A percentile compares a stretch with the other conserved stretches of the same genome.
Conservation (phyloP, 345 rosid species). For the Moricandia arvensis region DNA sequence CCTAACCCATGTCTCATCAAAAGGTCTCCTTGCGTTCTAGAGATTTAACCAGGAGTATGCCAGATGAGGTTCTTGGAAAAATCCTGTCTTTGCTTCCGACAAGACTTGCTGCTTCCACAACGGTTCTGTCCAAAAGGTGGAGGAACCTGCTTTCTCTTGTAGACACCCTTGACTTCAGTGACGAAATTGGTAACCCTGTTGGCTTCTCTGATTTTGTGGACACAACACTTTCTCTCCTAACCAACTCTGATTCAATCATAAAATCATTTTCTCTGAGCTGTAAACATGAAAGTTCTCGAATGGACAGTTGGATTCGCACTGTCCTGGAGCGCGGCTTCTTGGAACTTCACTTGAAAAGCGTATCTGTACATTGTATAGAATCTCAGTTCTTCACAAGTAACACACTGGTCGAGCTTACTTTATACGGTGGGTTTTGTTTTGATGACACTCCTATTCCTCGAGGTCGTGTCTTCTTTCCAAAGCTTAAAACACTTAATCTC, state of each 20-base stretch:
- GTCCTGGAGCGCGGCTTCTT: background rate
- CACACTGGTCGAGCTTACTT: background rate
- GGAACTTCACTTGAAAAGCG: background rate
- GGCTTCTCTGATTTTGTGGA: background rate
- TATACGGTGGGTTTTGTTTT: background rate
- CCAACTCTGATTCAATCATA: background rate
- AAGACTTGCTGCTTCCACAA: constrained; percentile 3
- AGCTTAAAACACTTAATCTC: background rate
- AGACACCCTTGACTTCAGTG: constrained; percentile 12
- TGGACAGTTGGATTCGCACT: background rate
- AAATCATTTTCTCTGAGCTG: background rate
- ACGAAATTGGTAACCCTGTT: background rate
- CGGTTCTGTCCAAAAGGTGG: constrained; percentile 26
- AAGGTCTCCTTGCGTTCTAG: background rate
- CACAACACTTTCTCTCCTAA: background rate
- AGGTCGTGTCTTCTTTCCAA: background rate
- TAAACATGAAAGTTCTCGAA: background rate
- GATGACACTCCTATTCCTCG: background rate
- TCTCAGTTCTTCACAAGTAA: background rate
- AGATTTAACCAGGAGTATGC: background rate
- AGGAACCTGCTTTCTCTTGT: constrained; percentile 9
- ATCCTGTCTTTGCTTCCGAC: constrained; percentile 11
- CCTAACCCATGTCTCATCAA: background rate
- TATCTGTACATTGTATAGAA: background rate
- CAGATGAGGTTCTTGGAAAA: constrained; percentile 22